Base-by-base conservation (phyloP, 139 green algal genomes). In the Chlamydomonas schloesseri region DNA sequence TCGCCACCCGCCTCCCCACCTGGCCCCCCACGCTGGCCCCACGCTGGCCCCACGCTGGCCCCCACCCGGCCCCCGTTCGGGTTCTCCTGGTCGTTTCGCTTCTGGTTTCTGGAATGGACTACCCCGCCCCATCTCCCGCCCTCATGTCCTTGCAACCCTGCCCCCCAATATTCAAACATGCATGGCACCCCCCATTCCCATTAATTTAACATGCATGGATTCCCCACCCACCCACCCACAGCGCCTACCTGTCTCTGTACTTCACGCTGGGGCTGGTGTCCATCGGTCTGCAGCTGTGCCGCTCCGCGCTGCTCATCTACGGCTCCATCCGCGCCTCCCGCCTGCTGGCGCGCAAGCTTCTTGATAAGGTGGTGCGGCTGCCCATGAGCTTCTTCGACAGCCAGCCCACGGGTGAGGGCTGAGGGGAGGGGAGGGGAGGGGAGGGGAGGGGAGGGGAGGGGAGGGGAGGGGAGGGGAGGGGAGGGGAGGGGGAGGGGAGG, bases 321-420 rank as follows among this genome's bases (percentile, higher is more conserved):
- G 92, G 91, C 53, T 87, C 87, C 69, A 93, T 93, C 71, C 73
- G 81, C 17, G 92, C 92, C 47, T 82, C 55, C 74, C 81, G 81
- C 37, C 81, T 82, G 6, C 81, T 95, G 70, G 88, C 92, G 69
- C 58, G 47, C 33, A 46, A 69, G 70, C 89, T 95, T 87, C 84
- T 95, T 73, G 58, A 69, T 53, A 93, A 95, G 84, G 87, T 97
- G 36, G 78, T 97, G 71, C 85, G 94, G 8, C 93, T 98, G 87
- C 95, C 95, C 53, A 97, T 97, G 96, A 88, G 86, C 31, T 98
- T 98, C 86, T 98, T 96, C 87, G 94, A 98, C 89, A 92, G 90
- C n/a, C 94, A 97, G 81, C 95, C 96, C 68, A 95, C 93, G 31
- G 91, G 89, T 93, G 50, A 14, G 79, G 46, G 23, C 33, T 5